Evolutionary conservation across 2,329 filamentous ascomycete genomes (phyloP).

Genomic region (Lasiodiplodia sp.): DNA sequence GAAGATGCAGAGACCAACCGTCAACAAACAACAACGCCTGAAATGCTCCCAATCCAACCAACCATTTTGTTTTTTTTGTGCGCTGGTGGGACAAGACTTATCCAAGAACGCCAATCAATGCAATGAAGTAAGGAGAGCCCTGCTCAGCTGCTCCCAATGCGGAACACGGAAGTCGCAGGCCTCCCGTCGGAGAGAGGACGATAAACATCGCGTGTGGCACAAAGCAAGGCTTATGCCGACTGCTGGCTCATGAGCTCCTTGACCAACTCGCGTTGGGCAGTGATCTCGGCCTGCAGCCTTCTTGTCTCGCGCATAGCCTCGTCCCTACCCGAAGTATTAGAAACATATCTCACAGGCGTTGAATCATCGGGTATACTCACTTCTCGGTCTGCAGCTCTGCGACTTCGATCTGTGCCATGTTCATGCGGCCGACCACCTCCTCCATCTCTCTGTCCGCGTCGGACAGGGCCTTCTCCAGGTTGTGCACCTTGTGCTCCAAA

Average conservation of each 20-base stretch:
- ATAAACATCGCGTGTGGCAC: slow-evolving; percentile 2
- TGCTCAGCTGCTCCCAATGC: slow-evolving; percentile 3
- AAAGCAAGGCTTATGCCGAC: background rate
- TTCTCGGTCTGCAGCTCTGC: slow-evolving; percentile 77
- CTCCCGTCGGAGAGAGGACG: background rate
- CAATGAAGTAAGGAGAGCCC: slow-evolving; percentile 21
- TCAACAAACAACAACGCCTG: slow-evolving; percentile 13
- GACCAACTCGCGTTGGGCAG: slow-evolving; percentile 68
- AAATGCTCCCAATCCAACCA: slow-evolving; percentile 18
- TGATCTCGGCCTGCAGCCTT: slow-evolving; percentile 71
- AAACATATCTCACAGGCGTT: background rate
- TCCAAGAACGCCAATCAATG: slow-evolving; percentile 26
- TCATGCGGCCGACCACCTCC: slow-evolving; percentile 83
- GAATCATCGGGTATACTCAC: slow-evolving; percentile 38
- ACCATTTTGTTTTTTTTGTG: slow-evolving; percentile 23
- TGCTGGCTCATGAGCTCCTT: slow-evolving; percentile 54
- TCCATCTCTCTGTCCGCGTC: slow-evolving; percentile 84
- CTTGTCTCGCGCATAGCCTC: slow-evolving; percentile 75
- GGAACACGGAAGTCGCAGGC: background rate
- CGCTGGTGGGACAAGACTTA: slow-evolving; percentile 18
- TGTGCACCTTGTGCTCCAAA: slow-evolving; percentile 78
- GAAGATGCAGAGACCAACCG: background rate
- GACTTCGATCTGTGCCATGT: slow-evolving; percentile 82
- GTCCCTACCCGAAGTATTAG: slow-evolving; percentile 57
- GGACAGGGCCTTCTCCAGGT: slow-evolving; percentile 81